phyloP scores from a whole-genome alignment of 768 basidiomycete species.

The Dacryopinax primogenitus region DNA sequence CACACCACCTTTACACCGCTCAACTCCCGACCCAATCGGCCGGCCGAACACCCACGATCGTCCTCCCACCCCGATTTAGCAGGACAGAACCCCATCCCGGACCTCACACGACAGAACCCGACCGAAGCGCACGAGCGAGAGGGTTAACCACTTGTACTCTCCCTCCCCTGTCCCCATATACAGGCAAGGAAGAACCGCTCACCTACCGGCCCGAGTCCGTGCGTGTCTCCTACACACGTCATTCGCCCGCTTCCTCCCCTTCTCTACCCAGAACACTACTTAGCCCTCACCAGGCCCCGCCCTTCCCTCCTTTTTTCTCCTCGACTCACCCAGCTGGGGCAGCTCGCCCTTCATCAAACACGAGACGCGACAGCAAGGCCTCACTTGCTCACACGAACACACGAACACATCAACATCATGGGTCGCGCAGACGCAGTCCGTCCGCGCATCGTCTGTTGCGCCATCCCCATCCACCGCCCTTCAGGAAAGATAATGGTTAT shows the following conservation, averaged over 20 bases:
- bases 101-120: background rate
- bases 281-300: background rate
- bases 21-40: conserved; percentile 6
- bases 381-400: background rate
- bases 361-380: too few relatives aligned
- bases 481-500: conserved; percentile 69
- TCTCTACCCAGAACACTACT: background rate
- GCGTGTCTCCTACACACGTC: background rate
- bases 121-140: background rate
- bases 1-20: conserved; percentile 5
- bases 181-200: background rate
- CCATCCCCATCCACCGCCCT: conserved; percentile 65
- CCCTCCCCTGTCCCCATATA: background rate
- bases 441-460: conserved; percentile 81
- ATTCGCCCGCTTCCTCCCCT: background rate
- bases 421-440: conserved; percentile 61
- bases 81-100: background rate
- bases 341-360: too few relatives aligned
- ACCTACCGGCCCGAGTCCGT: background rate
- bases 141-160: background rate
- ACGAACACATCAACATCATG: conserved; percentile 22
- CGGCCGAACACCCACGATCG: background rate
- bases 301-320: background rate
- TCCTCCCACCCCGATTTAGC: background rate
- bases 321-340: background rate